Evolutionary conservation across 768 basidiomycete species (phyloP).

Genomic region (Lactarius indigo): DNA sequence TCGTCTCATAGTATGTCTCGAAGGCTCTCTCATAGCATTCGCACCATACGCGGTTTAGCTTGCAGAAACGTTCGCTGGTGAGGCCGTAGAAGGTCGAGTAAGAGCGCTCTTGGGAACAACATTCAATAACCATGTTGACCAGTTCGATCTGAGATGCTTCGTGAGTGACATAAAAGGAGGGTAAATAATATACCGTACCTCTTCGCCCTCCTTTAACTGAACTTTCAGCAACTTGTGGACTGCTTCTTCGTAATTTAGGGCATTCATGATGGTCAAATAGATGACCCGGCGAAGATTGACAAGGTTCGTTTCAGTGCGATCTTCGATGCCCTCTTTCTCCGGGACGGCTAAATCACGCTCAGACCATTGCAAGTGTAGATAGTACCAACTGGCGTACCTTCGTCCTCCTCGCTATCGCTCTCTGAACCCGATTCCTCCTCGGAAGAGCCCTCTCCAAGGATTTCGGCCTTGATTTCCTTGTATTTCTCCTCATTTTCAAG

Average conservation of each 20-base stretch:
- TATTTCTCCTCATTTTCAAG: constrained; percentile 93
- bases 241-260: constrained; percentile 96
- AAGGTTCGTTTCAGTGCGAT: constrained; percentile 91
- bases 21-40: constrained; percentile 88
- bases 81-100: constrained; percentile 98
- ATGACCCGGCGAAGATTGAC: constrained; percentile 93
- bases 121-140: constrained; percentile 98
- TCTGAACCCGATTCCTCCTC: constrained; percentile 64
- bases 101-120: constrained; percentile 98
- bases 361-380: neutral
- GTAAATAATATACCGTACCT: constrained; percentile 49
- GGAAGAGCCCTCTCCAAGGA: constrained; percentile 84
- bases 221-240: constrained; percentile 97
- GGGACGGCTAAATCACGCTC: constrained; percentile 49
- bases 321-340: constrained; percentile 87
- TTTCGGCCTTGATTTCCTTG: constrained; percentile 85
- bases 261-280: constrained; percentile 99
- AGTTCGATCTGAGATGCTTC: constrained; percentile 73
- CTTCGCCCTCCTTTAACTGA: constrained; percentile 86
- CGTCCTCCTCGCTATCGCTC: constrained; percentile 52
- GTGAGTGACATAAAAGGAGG: neutral
- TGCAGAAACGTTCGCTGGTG: constrained; percentile 93
- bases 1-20: constrained; percentile 86
- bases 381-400: constrained; percentile 36
- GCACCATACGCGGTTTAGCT: constrained; percentile 93